Base-by-base conservation (phyloP, 2,329 filamentous ascomycete species). In the Diaporthe australafricana region DNA sequence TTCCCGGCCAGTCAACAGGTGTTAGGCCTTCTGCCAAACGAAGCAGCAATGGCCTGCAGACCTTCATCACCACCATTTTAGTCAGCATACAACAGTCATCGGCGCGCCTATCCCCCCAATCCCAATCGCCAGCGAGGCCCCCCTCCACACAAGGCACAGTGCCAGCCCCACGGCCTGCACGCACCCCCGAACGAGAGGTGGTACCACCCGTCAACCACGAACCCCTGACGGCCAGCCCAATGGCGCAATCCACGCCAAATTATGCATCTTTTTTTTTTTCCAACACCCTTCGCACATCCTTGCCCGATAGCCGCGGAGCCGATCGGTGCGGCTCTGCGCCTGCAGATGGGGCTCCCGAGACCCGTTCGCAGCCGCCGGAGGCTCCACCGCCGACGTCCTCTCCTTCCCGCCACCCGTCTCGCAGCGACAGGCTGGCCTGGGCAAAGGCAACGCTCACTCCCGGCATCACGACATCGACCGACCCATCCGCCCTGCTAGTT, bases 321-420 rank as follows among this genome's bases (percentile, higher is more conserved):
- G 71, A 62, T 56, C 65, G 52, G 65, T 72, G 72, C 72, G 71
- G 71, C 69, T 73, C 69, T 73, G 69, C 65, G 45, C 20, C 42
- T 45, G 48, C 50, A 35, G 1, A 47, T 20, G 27, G 27, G 38
- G 14, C n/a, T 20, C 20, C 65, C 65, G 68, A 62, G 60, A 70
- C 57, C 70, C 66, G 70, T 63, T 47, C 62, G 53, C 71, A 56
- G 68, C 65, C 62, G 69, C 67, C 68, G 57, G 57, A 25, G 57
- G 38, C 69, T 63, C 67, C 71, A 72, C 67, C 62, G 47, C 68
- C 72, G 72, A 73, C 72, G 69, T 73, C 72, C 72, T 73, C 62
- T 71, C 72, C 9, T 67, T 72, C 35, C 67, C 68, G 67, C 52
- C 68, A 50, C 56, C 56, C 48, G 63, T 20, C 38, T 35, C 32